A percentile compares a stretch with the other conserved stretches of the same genome.
These are phyloP conservation scores for Datura wrightii DNA, from an alignment of 257 asterid genomes.

Conservation along the genomic window DNA sequence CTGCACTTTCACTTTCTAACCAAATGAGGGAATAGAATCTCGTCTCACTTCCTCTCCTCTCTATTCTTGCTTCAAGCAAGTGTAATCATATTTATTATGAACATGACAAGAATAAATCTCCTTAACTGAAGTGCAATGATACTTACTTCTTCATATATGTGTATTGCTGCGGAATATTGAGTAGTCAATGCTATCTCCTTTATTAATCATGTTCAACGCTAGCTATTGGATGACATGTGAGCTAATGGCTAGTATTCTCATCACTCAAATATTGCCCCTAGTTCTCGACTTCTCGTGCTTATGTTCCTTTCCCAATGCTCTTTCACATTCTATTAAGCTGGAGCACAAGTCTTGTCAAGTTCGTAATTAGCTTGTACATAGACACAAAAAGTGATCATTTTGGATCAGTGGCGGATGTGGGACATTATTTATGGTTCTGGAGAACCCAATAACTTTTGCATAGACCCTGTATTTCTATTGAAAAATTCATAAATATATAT, in stretches of 20 bases:
- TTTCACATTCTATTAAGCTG: neutral
- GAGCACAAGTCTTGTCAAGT: neutral
- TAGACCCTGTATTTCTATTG: too few species aligned
- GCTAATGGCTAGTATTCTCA: neutral
- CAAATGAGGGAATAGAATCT: neutral
- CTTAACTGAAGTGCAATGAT: neutral
- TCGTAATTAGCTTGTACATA: neutral
- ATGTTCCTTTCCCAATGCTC: neutral
- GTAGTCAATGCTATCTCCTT: constrained; percentile 4
- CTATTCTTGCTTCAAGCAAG: neutral
- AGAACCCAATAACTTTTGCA: too few species aligned
- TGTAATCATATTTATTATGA: neutral
- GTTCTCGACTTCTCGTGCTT: neutral
- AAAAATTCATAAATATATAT: too few species aligned
- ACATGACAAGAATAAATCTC: neutral
- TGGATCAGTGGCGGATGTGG: neutral
- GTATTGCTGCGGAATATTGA: neutral
- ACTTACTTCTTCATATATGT: neutral
- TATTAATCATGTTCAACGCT: neutral
- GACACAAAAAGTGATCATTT: neutral
- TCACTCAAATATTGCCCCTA: neutral
- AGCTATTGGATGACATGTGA: neutral
- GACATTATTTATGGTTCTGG: too few species aligned
- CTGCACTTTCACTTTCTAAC: neutral
- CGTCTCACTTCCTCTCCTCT: neutral